Base-by-base conservation (phyloP, 2,329 filamentous ascomycete species). In the Ophiostoma ips region DNA sequence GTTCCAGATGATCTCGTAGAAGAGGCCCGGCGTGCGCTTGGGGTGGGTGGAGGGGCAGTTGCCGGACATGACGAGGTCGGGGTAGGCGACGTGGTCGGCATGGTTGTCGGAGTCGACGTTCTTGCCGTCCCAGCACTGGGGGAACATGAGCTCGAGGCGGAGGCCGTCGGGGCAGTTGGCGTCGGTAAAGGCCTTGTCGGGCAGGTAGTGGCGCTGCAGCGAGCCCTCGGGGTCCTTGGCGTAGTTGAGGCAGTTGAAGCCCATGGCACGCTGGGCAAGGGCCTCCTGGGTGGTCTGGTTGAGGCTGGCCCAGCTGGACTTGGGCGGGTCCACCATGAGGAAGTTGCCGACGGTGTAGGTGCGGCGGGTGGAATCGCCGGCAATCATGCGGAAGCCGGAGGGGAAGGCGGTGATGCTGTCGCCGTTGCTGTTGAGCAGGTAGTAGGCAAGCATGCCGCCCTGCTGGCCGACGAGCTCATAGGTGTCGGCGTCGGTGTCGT, bases 181-280 rank as follows among this genome's bases (percentile, higher is more conserved):
- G 61, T 95, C 88, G 34, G 95, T 72, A 62, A 78, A 94, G 0
- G 67, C 66, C 72, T 94, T 94, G 59, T 83, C 76, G 0, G 90
- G 89, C 58, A 95, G 60, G 62, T 77, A 81, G 65, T 95, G 89
- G 56, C 89, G 87, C 64, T 79, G 84, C 34, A 94, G 74, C 13
- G 88, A 84, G 1, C 75, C 73, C 64, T 95, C 88, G 2, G 84
- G 70, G 0, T 65, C 59, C 21, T 66, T 70, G 31, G 58, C 60
- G 62, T 95, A 95, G 76, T 96, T 82, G 53, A 98, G 69, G 67
- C 92, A 96, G 72, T 96, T 96, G 76, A 95, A 95, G 3, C 92
- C 90, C 28, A 95, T 59, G 10, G 89, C 87, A 54, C 89, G 87
- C 70, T 94, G 84, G 47, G 68, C 69, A 35, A 95, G 75, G 48